Percentiles rank a stretch among this genome's conserved stretches.
These are phyloP conservation scores for Areca catechu DNA, from an alignment of 176 grass and related monocot species.

Conservation along the genomic window DNA sequence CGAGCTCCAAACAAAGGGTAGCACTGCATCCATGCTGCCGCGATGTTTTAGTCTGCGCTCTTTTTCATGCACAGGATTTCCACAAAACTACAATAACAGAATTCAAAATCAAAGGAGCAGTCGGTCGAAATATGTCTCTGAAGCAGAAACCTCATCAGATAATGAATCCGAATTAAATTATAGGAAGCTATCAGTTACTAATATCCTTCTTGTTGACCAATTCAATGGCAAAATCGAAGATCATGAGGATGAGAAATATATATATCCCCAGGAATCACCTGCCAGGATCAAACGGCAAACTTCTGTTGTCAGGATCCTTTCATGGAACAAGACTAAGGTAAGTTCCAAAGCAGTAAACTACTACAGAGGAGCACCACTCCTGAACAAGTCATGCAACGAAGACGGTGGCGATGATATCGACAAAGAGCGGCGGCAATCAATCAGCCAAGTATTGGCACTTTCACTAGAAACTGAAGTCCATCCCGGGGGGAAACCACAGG, in stretches of 20 bases:
- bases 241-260: not conserved
- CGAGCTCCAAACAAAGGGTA: not conserved
- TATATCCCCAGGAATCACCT: not conserved
- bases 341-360: conserved; percentile 30
- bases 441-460: conserved; percentile 3
- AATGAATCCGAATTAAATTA: conserved; percentile 29
- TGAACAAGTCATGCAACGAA: conserved; percentile 70
- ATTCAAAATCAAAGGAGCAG: not conserved
- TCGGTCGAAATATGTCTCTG: conserved; percentile 3
- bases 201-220: conserved; percentile 17
- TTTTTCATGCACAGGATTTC: conserved; percentile 10
- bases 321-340: conserved; percentile 54
- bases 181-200: conserved; percentile 11
- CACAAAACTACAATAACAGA: not conserved
- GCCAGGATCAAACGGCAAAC: conserved; percentile 1
- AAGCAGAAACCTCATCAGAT: conserved; percentile 22
- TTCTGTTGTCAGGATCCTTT: conserved; percentile 45
- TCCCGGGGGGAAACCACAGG: conserved; percentile 15
- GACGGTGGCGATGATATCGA: conserved; percentile 93
- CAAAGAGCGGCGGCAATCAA: conserved; percentile 47
- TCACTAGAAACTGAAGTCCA: conserved; percentile 29
- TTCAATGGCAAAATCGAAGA: conserved; percentile 7
- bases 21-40: conserved; percentile 11
- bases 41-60: conserved; percentile 9
- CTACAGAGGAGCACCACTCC: conserved; percentile 57